Percentiles rank a stretch among this genome's conserved stretches.
These are phyloP conservation scores for Sanghuangporus baumii DNA, from an alignment of 1,284 basidiomycete species.

Conservation along the genomic window DNA sequence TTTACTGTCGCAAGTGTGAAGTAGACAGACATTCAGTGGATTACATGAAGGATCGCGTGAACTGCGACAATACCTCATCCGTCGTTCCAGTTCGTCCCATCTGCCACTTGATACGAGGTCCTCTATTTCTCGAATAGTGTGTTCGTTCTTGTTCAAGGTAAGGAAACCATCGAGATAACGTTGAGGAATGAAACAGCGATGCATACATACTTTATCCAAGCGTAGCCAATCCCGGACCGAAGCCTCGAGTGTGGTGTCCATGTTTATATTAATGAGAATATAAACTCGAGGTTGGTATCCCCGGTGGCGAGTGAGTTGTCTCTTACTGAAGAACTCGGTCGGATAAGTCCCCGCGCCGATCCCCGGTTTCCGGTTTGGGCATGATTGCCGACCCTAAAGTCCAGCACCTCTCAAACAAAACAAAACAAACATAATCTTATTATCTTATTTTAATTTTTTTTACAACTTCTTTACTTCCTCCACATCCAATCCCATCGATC, in stretches of 20 bases:
- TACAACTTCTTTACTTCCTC: conserved; percentile 19
- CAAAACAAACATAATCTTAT: neutral
- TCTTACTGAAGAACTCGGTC: too few relatives aligned
- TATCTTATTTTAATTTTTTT: conserved; percentile 24
- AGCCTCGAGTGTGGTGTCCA: conserved; percentile 29
- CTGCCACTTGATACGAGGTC: conserved; percentile 40
- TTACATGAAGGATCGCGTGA: conserved; percentile 6
- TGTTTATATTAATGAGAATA: neutral
- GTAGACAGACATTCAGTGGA: neutral
- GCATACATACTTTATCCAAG: conserved; percentile 45
- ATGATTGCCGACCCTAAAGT: neutral
- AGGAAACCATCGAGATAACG: neutral
- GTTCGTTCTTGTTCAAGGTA: conserved; percentile 39
- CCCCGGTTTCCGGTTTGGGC: neutral
- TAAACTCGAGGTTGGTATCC: neutral
- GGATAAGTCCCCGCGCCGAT: neutral
- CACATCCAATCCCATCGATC: conserved; percentile 17
- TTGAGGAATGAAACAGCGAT: neutral
- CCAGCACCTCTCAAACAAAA: neutral
- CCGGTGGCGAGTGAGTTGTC: neutral
- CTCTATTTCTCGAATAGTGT: conserved; percentile 51
- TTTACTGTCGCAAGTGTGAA: conserved; percentile 32
- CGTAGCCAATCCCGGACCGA: conserved; percentile 53
- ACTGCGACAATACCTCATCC: conserved; percentile 47
- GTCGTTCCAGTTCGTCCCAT: conserved; percentile 44